phyloP scores from a whole-genome alignment of 202 grass and related monocot species.

The Zizania palustris region DNA sequence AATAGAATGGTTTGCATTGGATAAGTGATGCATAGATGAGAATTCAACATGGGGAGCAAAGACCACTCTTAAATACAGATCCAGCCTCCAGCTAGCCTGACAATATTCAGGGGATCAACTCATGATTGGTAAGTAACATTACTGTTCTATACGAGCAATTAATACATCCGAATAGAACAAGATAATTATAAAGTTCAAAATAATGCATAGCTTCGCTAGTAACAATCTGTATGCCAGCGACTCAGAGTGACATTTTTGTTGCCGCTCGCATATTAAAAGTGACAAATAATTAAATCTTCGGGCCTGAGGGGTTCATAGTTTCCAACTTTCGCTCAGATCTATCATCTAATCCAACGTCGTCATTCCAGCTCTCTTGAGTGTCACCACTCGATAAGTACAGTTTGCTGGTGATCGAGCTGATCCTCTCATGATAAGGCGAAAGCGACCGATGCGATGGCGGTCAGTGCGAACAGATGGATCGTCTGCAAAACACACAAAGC shows the following conservation, averaged over 20 bases:
- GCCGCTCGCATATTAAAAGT: too few relatives aligned
- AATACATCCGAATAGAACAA: not conserved
- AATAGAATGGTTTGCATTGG: too few relatives aligned
- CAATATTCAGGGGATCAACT: not conserved
- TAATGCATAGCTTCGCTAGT: not conserved
- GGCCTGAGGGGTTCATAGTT: not conserved
- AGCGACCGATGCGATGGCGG: slow-evolving; percentile 34
- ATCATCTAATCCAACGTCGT: slow-evolving; percentile 4
- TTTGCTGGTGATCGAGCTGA: slow-evolving; percentile 40
- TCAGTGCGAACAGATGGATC: slow-evolving; percentile 35
- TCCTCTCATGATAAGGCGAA: slow-evolving; percentile 58
- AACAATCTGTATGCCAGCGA: not conserved
- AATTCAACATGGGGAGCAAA: too few relatives aligned
- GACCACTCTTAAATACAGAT: too few relatives aligned
- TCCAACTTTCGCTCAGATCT: slow-evolving; percentile 12
- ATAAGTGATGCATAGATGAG: too few relatives aligned
- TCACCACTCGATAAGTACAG: not conserved
- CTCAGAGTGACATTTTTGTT: too few relatives aligned
- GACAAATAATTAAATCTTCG: too few relatives aligned
- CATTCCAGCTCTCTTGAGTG: not conserved
- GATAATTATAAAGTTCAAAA: not conserved
- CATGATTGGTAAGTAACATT: slow-evolving; percentile 6
- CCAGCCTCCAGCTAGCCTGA: too few relatives aligned
- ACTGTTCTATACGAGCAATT: not conserved
- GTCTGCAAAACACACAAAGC: slow-evolving; percentile 43